These are phyloP conservation scores for Calonectria pteridis DNA, from an alignment of 2,329 filamentous ascomycete species.

Conservation along the genomic window DNA sequence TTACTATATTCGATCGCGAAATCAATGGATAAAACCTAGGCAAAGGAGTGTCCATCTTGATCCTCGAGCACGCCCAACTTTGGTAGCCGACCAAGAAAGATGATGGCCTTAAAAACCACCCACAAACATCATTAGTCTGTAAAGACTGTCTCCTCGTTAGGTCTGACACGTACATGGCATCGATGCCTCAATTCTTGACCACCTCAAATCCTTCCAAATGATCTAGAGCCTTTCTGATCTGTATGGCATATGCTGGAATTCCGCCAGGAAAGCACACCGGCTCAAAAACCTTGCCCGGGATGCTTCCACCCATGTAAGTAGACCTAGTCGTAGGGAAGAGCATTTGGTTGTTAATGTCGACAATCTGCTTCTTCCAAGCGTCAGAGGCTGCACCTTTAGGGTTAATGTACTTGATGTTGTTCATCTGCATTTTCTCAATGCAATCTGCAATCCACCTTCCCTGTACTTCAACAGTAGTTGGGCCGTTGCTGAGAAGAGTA, in stretches of 20 bases:
- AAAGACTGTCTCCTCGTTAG: background rate
- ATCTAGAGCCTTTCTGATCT: slow-evolving; percentile 39
- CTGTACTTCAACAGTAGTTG: slow-evolving; percentile 66
- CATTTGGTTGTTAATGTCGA: slow-evolving; percentile 58
- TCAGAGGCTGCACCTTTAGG: slow-evolving; percentile 58
- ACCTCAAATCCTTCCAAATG: slow-evolving; percentile 36
- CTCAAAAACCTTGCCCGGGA: slow-evolving; percentile 67
- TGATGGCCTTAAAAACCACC: background rate
- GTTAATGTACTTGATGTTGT: slow-evolving; percentile 64
- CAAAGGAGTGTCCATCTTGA: background rate
- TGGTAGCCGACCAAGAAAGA: background rate
- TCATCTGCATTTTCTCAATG: slow-evolving; percentile 61
- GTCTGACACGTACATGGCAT: background rate
- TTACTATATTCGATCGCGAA: background rate
- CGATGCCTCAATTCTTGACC: slow-evolving; percentile 23
- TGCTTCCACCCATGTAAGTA: slow-evolving; percentile 68
- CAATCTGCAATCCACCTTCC: slow-evolving; percentile 66
- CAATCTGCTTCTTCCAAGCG: slow-evolving; percentile 63
- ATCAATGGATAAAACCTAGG: background rate
- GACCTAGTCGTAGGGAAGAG: slow-evolving; percentile 63
- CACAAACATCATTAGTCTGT: background rate
- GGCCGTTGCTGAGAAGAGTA: slow-evolving; percentile 68
- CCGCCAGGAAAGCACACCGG: slow-evolving; percentile 62
- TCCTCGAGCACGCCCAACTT: background rate
- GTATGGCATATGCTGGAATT: slow-evolving; percentile 49